Evolutionary conservation across 345 rosid genomes (phyloP).

Genomic region (Isatis tinctoria): DNA sequence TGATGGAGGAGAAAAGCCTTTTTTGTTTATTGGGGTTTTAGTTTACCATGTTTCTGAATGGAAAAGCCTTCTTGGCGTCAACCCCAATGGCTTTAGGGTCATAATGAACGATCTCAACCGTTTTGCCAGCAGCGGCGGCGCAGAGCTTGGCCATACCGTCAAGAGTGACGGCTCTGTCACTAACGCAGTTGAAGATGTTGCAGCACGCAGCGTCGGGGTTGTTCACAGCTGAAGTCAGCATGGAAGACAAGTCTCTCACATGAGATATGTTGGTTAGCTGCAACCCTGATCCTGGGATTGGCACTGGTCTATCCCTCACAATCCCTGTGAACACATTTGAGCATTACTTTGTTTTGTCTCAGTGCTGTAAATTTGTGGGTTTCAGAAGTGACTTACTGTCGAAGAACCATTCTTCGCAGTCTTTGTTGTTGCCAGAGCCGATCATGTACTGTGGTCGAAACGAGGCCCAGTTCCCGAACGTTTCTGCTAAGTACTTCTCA

Average conservation of each 20-base stretch:
- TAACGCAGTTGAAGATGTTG: slow-evolving; percentile 82
- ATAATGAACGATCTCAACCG: slow-evolving; percentile 75
- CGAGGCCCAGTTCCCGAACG: slow-evolving; percentile 52
- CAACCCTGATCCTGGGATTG: slow-evolving; percentile 93
- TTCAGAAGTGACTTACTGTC: slow-evolving; percentile 46
- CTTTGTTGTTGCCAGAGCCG: slow-evolving; percentile 98
- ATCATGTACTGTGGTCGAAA: slow-evolving; percentile 97
- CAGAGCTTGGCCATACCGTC: slow-evolving; percentile 95
- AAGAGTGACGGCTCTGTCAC: slow-evolving; percentile 87
- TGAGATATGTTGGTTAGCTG: slow-evolving; percentile 84
- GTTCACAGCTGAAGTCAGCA: slow-evolving; percentile 72
- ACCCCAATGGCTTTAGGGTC: slow-evolving; percentile 80
- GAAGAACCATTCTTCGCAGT: slow-evolving; percentile 99
- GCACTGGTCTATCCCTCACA: slow-evolving; percentile 78
- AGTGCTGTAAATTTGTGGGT: not conserved
- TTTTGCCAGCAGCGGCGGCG: slow-evolving; percentile 75
- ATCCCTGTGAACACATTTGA: slow-evolving; percentile 52
- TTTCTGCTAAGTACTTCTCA: slow-evolving; percentile 78
- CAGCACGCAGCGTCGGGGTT: slow-evolving; percentile 64
- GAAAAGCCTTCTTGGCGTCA: slow-evolving; percentile 93
- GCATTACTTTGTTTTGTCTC: not conserved
- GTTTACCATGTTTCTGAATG: slow-evolving; percentile 84
- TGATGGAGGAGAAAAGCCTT: not conserved
- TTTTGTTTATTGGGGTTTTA: not conserved
- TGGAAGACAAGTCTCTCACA: slow-evolving; percentile 79